Percentiles rank a stretch among this genome's conserved stretches.
These are phyloP conservation scores for Trichosporon asahii DNA, from an alignment of 1,284 basidiomycete species.

Conservation along the genomic window DNA sequence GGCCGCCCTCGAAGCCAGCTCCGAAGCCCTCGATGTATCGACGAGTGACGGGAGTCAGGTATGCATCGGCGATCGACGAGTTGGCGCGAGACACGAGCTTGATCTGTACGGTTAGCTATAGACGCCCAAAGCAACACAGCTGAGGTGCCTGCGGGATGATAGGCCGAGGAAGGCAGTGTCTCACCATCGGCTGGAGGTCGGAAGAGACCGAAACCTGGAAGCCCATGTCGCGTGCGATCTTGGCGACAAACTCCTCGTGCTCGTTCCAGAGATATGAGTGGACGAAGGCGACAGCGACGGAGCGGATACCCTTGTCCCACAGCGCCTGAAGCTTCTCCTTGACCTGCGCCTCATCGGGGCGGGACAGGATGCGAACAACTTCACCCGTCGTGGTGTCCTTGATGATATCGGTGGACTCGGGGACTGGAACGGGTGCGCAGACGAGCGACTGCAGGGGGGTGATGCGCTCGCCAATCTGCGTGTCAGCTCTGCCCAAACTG, in stretches of 20 bases:
- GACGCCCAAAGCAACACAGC: background rate
- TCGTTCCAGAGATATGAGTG: constrained; percentile 41
- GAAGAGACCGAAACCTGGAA: constrained; percentile 41
- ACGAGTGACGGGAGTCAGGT: constrained; percentile 55
- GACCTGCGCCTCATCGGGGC: constrained; percentile 50
- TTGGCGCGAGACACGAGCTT: constrained; percentile 55
- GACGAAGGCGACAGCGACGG: constrained; percentile 38
- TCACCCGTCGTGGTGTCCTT: constrained; percentile 61
- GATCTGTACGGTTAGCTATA: constrained; percentile 29
- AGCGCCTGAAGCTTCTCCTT: constrained; percentile 33
- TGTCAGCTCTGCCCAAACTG: constrained; percentile 5
- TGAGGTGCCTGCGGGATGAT: no score
- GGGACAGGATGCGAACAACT: constrained; percentile 76
- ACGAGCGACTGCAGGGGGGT: constrained; percentile 61
- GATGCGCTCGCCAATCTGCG: constrained; percentile 73
- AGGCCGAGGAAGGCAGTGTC: background rate
- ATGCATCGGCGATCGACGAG: constrained; percentile 56
- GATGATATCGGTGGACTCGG: constrained; percentile 26
- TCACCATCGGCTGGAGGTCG: constrained; percentile 44
- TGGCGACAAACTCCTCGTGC: constrained; percentile 39
- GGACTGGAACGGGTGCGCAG: constrained; percentile 24
- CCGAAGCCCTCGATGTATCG: constrained; percentile 53
- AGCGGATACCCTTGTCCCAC: constrained; percentile 34
- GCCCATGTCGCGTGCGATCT: constrained; percentile 37
- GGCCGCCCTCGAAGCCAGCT: constrained; percentile 49